phyloP scores from a whole-genome alignment of 2,329 filamentous ascomycete species.

The Rosellinia necatrix region DNA sequence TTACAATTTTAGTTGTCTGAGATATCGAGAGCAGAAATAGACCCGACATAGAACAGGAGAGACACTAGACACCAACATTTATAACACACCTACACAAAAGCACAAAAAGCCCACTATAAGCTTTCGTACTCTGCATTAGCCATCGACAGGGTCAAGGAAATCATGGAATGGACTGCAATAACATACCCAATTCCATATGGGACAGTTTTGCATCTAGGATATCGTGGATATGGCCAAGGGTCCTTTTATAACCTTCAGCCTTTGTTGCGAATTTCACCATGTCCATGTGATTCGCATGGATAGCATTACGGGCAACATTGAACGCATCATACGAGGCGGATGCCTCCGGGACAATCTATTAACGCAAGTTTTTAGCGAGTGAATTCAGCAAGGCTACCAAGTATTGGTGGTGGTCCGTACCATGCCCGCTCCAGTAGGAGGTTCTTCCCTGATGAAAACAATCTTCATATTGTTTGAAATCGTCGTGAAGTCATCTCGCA shows the following conservation, averaged over 20 bases:
- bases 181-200: background rate
- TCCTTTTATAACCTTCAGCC: background rate
- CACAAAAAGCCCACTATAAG: background rate
- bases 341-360: background rate
- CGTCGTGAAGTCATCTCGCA: background rate
- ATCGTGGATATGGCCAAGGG: background rate
- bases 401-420: background rate
- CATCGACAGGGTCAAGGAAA: background rate
- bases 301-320: background rate
- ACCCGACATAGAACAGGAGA: too few species aligned
- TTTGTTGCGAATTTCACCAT: background rate
- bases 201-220: background rate
- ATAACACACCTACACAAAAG: background rate
- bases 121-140: background rate
- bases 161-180: background rate
- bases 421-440: background rate
- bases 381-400: background rate
- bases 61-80: too few species aligned
- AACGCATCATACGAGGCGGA: slow-evolving; percentile 2
- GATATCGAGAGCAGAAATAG: too few species aligned
- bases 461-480: background rate
- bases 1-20: too few species aligned
- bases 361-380: background rate
- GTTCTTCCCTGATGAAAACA: background rate
- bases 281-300: background rate